A percentile compares a stretch with the other conserved stretches of the same genome.
Evolutionary conservation across 306 rosid species (phyloP).

Genomic region (Sindora glabra): DNA sequence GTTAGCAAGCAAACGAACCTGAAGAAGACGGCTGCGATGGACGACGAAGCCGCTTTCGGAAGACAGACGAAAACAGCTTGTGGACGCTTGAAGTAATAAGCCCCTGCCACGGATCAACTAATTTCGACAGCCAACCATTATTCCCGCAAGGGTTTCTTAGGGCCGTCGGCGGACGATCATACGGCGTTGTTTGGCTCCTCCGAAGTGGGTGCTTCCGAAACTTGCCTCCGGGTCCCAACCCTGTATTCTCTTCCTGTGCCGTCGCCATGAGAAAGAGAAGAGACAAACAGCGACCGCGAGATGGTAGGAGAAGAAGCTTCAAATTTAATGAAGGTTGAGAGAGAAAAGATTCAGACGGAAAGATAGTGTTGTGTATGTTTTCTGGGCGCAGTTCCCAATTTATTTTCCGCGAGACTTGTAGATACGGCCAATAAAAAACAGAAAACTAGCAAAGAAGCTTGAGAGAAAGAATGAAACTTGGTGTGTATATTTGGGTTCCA

Average conservation of each 20-base stretch:
- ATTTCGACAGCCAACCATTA: constrained; percentile 75
- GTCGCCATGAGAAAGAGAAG: constrained; percentile 50
- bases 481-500: too few species aligned
- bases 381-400: too few species aligned
- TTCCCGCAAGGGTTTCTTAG: constrained; percentile 40
- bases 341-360: constrained; percentile 10
- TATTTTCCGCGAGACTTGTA: too few species aligned
- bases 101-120: constrained; percentile 88
- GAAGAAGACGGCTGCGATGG: constrained; percentile 10
- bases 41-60: constrained; percentile 60
- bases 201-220: constrained; percentile 60
- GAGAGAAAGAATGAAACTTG: too few species aligned
- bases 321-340: background rate
- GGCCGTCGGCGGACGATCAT: constrained; percentile 62
- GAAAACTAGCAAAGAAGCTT: too few species aligned
- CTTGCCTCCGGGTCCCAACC: constrained; percentile 73
- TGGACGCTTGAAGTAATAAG: constrained; percentile 58
- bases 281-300: constrained; percentile 7
- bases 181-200: constrained; percentile 63
- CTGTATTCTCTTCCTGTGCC: constrained; percentile 53
- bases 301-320: constrained; percentile 5
- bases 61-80: constrained; percentile 61
- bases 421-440: too few species aligned
- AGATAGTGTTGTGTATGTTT: constrained; percentile 70
- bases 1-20: constrained; percentile 17